These are phyloP conservation scores for Xylaria digitata DNA, from an alignment of 2,329 filamentous ascomycete genomes.

Conservation along the genomic window DNA sequence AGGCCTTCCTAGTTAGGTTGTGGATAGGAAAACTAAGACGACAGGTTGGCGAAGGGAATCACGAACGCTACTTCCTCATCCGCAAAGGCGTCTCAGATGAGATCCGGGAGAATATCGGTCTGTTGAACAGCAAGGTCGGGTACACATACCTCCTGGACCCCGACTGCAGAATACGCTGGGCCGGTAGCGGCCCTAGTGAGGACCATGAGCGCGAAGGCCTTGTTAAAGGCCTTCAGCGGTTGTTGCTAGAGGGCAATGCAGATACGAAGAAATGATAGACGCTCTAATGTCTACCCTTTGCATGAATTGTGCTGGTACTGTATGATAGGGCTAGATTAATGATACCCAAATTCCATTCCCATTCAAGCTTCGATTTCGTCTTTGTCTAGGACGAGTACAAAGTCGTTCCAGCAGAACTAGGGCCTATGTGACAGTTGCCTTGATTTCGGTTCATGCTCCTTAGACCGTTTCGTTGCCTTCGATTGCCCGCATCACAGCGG, in stretches of 20 bases:
- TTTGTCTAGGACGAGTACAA: no score
- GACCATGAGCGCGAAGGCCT: conserved; percentile 74
- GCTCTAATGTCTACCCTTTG: not conserved
- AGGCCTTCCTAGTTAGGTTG: conserved; percentile 67
- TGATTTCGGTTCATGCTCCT: no score
- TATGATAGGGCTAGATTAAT: conserved; percentile 26
- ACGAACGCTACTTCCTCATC: conserved; percentile 72
- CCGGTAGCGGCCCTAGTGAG: conserved; percentile 78
- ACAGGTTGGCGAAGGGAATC: conserved; percentile 62
- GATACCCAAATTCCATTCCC: conserved; percentile 36
- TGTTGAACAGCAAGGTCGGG: conserved; percentile 91
- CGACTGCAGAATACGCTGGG: conserved; percentile 92
- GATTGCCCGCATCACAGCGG: no score
- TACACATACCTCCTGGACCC: conserved; percentile 93
- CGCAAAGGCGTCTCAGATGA: conserved; percentile 68
- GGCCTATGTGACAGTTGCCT: no score
- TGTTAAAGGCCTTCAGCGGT: conserved; percentile 70
- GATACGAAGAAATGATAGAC: conserved; percentile 25
- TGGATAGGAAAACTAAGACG: conserved; percentile 66
- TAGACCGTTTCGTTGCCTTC: no score
- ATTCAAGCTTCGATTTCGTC: not conserved
- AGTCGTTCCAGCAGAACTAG: no score
- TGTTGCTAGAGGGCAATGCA: conserved; percentile 66
- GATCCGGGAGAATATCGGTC: conserved; percentile 70
- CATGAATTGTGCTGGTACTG: conserved; percentile 16